These are phyloP conservation scores for Globisporangium solare DNA, from an alignment of 352 stramenopile species.

Conservation along the genomic window DNA sequence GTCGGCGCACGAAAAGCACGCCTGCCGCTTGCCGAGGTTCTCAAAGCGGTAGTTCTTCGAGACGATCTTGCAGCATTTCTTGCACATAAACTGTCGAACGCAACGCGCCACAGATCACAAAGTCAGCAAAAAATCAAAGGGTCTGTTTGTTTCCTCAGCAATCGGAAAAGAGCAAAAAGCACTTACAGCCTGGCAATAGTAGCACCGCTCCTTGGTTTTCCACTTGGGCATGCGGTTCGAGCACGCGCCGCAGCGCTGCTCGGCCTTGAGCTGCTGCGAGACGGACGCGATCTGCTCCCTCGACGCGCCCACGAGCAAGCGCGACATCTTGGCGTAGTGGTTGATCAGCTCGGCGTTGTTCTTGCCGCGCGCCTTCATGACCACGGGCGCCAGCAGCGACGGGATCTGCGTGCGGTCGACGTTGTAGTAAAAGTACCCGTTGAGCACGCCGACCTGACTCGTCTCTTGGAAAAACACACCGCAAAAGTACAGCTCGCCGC, in stretches of 20 bases:
- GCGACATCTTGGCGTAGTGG: conserved; percentile 62
- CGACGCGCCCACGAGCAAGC: conserved; percentile 27
- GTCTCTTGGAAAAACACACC: conserved; percentile 71
- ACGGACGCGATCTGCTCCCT: conserved; percentile 27
- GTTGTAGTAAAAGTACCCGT: conserved; percentile 62
- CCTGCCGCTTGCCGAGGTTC: conserved; percentile 27
- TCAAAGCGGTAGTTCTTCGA: conserved; percentile 54
- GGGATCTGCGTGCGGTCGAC: conserved; percentile 37
- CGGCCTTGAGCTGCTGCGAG: conserved; percentile 46
- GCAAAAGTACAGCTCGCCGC: conserved; percentile 54
- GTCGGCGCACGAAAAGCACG: conserved; percentile 60
- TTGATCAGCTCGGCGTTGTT: conserved; percentile 61
- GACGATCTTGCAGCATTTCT: conserved; percentile 60
- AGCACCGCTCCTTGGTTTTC: conserved; percentile 50
- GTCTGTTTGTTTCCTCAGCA: neutral
- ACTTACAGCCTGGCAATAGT: conserved; percentile 64
- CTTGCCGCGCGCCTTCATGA: conserved; percentile 55
- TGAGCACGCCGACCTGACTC: conserved; percentile 35
- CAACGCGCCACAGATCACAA: neutral
- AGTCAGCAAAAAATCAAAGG: neutral
- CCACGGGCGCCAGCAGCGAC: conserved; percentile 35
- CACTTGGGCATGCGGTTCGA: conserved; percentile 54
- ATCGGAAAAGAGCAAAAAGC: neutral
- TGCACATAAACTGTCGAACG: conserved; percentile 55
- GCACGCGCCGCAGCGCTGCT: conserved; percentile 57